phyloP scores from a whole-genome alignment of 140 eudicot species.

The Erigeron philadelphicus region DNA sequence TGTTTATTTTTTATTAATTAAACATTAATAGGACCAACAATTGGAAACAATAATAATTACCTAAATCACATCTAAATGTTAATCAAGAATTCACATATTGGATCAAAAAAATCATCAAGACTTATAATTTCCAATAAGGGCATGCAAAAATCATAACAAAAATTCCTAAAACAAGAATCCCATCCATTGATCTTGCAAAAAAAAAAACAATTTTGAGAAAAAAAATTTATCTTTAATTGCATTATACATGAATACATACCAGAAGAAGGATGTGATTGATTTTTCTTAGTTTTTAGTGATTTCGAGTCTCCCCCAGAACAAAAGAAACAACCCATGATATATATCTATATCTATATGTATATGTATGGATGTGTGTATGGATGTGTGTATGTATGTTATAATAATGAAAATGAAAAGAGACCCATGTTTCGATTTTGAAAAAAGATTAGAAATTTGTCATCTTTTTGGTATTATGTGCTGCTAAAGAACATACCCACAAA shows the following conservation, averaged over 20 bases:
- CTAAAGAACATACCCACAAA: no score
- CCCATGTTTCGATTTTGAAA: no score
- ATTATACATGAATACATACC: not conserved
- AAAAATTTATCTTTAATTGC: not conserved
- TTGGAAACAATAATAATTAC: not conserved
- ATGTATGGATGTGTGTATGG: not conserved
- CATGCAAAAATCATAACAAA: slow-evolving; percentile 6
- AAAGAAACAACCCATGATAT: slow-evolving; percentile 23
- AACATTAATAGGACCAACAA: not conserved
- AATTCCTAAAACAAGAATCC: not conserved
- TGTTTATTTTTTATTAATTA: no score
- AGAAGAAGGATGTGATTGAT: slow-evolving; percentile 12
- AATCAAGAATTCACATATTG: not conserved
- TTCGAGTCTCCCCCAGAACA: slow-evolving; percentile 6
- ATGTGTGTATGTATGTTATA: not conserved
- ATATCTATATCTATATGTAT: not conserved
- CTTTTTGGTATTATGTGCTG: no score
- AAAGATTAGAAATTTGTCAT: no score
- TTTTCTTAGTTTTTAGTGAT: slow-evolving; percentile 3
- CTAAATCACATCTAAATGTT: not conserved
- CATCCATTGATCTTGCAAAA: not conserved
- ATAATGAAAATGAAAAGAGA: no score
- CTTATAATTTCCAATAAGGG: not conserved
- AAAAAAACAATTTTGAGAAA: not conserved
- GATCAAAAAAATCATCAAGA: not conserved